Percentiles rank a stretch among this genome's conserved stretches.
phyloP scores from a whole-genome alignment of 108 stramenopile species.

The Chaetoceros tenuissimus region DNA sequence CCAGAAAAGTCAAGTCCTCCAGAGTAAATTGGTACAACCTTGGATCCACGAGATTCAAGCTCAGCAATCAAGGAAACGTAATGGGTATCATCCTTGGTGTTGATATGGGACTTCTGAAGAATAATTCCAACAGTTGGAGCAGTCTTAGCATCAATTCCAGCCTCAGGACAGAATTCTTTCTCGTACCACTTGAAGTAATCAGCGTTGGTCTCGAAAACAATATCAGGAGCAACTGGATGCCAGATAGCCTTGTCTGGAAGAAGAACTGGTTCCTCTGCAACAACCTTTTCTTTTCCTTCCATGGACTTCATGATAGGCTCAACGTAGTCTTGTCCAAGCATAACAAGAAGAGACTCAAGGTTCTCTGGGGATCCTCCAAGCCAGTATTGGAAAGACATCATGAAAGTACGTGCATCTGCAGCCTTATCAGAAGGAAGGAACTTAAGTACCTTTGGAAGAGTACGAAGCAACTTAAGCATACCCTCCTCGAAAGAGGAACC shows the following conservation, averaged over 20 bases:
- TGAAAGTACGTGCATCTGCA: conserved; percentile 91
- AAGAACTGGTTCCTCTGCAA: conserved; percentile 83
- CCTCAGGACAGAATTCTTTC: conserved; percentile 88
- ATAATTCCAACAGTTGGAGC: conserved; percentile 90
- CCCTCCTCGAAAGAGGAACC: conserved; percentile 95
- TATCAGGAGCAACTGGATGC: conserved; percentile 90
- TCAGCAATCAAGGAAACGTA: conserved; percentile 93
- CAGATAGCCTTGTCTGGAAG: conserved; percentile 97
- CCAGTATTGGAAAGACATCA: conserved; percentile 99
- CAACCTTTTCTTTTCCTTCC: conserved; percentile 71
- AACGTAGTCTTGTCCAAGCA: conserved; percentile 91
- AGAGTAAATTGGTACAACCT: conserved; percentile 88
- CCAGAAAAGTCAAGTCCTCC: conserved; percentile 97
- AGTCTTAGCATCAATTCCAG: conserved; percentile 82
- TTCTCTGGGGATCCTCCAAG: conserved; percentile 92
- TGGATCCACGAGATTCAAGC: conserved; percentile 88
- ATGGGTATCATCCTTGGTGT: conserved; percentile 96
- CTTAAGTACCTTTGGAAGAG: conserved; percentile 94
- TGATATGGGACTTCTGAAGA: conserved; percentile 97
- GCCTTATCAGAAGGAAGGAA: conserved; percentile 96
- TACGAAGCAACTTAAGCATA: conserved; percentile 93
- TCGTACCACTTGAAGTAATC: conserved; percentile 94
- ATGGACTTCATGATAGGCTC: conserved; percentile 65
- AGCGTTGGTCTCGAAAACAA: conserved; percentile 80
- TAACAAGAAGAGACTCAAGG: conserved; percentile 83